phyloP scores from a whole-genome alignment of 306 rosid genomes.

The Vigna angularis region DNA sequence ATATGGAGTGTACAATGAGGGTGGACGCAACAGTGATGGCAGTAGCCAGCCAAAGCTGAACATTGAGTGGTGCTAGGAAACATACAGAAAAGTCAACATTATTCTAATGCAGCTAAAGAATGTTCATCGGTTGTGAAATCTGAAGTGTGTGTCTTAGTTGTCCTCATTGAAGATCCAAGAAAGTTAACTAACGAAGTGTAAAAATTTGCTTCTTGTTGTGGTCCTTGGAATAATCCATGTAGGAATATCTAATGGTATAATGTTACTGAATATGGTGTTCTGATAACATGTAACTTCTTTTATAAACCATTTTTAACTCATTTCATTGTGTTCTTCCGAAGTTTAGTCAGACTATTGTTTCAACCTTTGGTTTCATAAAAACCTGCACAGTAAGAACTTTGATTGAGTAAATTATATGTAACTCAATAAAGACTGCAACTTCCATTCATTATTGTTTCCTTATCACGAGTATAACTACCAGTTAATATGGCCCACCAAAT shows the following conservation, averaged over 20 bases:
- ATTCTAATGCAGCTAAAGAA: constrained; percentile 6
- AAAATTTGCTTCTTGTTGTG: background rate
- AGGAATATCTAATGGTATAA: background rate
- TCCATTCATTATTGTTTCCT: background rate
- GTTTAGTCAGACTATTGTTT: background rate
- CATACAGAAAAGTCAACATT: background rate
- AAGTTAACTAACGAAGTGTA: background rate
- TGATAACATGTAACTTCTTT: background rate
- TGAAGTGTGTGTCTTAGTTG: background rate
- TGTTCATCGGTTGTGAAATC: background rate
- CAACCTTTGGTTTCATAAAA: background rate
- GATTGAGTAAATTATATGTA: background rate
- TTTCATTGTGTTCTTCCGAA: background rate
- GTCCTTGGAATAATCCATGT: background rate
- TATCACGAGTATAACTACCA: background rate
- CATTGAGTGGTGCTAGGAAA: background rate
- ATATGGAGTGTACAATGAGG: constrained; percentile 4
- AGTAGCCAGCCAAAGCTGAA: constrained; percentile 18
- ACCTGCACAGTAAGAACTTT: background rate
- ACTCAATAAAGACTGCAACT: background rate
- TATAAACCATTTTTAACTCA: background rate
- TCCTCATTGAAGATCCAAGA: constrained; percentile 3
- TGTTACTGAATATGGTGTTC: background rate
- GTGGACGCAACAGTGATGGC: constrained; percentile 43
- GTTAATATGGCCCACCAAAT: constrained; percentile 30